A percentile compares a stretch with the other conserved stretches of the same genome.
Evolutionary conservation across 2,329 filamentous ascomycete genomes (phyloP).

Genomic region (Colletotrichum nymphaeae): DNA sequence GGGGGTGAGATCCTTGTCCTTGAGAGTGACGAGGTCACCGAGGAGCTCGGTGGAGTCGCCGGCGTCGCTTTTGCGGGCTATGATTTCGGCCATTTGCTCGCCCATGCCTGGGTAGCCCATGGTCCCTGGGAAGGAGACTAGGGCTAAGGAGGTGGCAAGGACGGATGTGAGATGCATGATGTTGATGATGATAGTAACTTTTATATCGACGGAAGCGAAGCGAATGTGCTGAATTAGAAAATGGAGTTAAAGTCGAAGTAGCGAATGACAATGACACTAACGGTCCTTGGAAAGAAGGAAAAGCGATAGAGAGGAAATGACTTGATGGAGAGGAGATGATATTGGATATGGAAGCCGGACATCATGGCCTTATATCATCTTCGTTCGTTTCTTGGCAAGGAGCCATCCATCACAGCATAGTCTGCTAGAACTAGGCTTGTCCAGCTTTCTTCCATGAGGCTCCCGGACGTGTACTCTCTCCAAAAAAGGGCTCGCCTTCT

Average conservation of each 20-base stretch:
- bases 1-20: constrained; percentile 30
- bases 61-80: constrained; percentile 16
- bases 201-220: neutral
- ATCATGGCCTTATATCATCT: constrained; percentile 23
- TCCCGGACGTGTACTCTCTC: constrained; percentile 2
- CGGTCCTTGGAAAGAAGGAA: neutral
- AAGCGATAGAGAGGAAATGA: constrained; percentile 10
- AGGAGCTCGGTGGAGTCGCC: constrained; percentile 37
- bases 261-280: constrained; percentile 13
- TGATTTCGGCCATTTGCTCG: constrained; percentile 35
- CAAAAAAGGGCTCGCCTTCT: neutral
- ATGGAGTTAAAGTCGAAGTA: neutral
- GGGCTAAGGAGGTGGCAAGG: constrained; percentile 31
- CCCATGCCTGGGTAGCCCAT: constrained; percentile 37
- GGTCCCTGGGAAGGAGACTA: constrained; percentile 28
- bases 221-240: neutral
- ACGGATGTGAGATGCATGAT: constrained; percentile 34
- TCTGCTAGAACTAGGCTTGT: neutral
- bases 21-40: constrained; percentile 37
- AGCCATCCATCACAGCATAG: neutral
- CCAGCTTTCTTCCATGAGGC: neutral
- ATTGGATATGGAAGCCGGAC: neutral
- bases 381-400: neutral
- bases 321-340: neutral
- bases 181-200: neutral